Conservation (phyloP, 116 monocot genomes). For the Phalaenopsis hybrid region DNA sequence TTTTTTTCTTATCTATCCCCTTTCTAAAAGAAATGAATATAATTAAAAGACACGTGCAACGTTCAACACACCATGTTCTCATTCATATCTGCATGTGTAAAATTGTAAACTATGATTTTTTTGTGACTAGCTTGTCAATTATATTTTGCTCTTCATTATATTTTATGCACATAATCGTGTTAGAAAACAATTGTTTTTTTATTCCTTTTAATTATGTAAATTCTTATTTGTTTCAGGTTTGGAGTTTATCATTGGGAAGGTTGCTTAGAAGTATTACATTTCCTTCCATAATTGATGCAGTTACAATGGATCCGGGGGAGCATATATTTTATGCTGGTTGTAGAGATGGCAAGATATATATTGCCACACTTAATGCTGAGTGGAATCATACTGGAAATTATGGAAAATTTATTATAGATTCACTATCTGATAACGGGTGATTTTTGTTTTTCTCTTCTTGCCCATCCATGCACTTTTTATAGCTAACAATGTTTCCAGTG, state of each 20-base stretch:
- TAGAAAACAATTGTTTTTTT: too few species aligned
- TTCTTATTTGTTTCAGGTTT: conserved; percentile 42
- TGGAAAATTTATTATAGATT: conserved; percentile 47
- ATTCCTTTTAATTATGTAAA: not conserved
- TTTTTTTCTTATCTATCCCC: not conserved
- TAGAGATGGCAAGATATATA: conserved; percentile 84
- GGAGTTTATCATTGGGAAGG: conserved; percentile 72
- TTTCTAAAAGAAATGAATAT: not conserved
- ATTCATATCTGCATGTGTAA: not conserved
- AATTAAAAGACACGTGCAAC: not conserved
- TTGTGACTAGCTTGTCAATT: not conserved
- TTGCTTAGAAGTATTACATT: conserved; percentile 60
- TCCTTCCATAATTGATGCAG: conserved; percentile 54
- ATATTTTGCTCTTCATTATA: not conserved
- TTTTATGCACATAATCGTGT: not conserved
- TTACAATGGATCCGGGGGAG: conserved; percentile 72
- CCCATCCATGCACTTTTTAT: not conserved
- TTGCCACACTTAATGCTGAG: conserved; percentile 67
- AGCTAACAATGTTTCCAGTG: not conserved
- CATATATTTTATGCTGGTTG: conserved; percentile 77
- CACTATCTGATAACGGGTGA: conserved; percentile 61
- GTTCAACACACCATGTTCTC: not conserved
- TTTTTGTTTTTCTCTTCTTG: not conserved
- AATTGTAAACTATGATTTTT: not conserved
- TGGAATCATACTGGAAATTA: conserved; percentile 25